phyloP scores from a whole-genome alignment of 306 rosid species.

The Prosopis cineraria region DNA sequence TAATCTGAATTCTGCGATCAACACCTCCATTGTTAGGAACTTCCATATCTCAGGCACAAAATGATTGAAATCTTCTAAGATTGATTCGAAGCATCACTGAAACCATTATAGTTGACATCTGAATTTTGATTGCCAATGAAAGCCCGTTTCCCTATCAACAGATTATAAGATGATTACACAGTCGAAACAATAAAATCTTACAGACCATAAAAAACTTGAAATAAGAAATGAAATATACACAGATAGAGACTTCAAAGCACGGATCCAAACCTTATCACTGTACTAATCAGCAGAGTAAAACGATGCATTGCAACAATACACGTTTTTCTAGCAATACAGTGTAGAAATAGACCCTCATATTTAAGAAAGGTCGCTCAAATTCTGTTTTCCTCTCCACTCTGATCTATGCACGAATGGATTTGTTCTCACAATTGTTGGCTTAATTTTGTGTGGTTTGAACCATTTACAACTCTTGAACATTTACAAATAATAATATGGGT shows the following conservation, averaged over 20 bases:
- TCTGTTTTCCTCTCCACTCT: no score
- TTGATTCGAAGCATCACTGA: slow-evolving; percentile 32
- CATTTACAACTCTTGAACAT: no score
- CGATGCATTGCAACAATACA: background rate
- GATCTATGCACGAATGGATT: no score
- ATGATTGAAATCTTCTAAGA: slow-evolving; percentile 43
- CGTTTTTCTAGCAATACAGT: background rate
- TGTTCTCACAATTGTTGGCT: no score
- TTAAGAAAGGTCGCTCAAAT: slow-evolving; percentile 34
- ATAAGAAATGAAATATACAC: background rate
- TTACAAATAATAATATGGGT: no score
- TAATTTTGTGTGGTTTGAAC: no score
- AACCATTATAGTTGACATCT: slow-evolving; percentile 35
- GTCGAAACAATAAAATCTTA: slow-evolving; percentile 15
- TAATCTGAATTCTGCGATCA: slow-evolving; percentile 56
- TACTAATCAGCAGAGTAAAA: slow-evolving; percentile 14
- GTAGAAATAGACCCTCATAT: background rate
- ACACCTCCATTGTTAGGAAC: slow-evolving; percentile 46
- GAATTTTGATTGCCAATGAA: slow-evolving; percentile 42
- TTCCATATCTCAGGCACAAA: slow-evolving; percentile 53
- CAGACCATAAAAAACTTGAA: background rate
- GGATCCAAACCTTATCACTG: slow-evolving; percentile 24
- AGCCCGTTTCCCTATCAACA: slow-evolving; percentile 46
- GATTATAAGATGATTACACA: slow-evolving; percentile 23
- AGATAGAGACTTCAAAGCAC: slow-evolving; percentile 19